Conservation (phyloP, 2,329 filamentous ascomycete genomes). For the Ambrosiella beaveri region DNA sequence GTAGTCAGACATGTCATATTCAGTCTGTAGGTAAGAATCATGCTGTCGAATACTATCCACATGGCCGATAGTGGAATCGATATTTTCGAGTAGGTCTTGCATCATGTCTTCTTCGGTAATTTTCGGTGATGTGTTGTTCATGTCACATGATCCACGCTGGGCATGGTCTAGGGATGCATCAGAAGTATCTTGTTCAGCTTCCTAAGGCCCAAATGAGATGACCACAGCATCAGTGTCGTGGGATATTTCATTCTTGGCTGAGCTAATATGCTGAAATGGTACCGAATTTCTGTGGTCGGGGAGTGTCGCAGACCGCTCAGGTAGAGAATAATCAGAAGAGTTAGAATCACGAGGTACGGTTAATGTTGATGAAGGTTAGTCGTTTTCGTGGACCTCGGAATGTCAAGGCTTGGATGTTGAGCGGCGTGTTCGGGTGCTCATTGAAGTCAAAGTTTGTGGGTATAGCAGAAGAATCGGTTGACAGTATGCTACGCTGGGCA, state of each 20-base stretch:
- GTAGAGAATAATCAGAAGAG: neutral
- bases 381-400: neutral
- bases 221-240: neutral
- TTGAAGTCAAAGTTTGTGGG: neutral
- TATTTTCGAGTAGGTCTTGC: neutral
- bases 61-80: neutral
- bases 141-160: neutral
- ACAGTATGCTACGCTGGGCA: slow-evolving; percentile 1
- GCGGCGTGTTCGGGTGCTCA: neutral
- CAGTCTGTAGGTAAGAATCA: neutral
- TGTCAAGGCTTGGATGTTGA: too few relatives aligned
- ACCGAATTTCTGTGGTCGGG: neutral
- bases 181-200: neutral
- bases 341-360: neutral
- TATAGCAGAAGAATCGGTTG: neutral
- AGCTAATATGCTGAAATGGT: neutral
- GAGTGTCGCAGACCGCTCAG: neutral
- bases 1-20: neutral
- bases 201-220: neutral
- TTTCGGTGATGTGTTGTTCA: too few relatives aligned
- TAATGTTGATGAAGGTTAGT: neutral
- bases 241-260: neutral
- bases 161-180: too few relatives aligned
- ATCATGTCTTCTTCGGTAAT: neutral
- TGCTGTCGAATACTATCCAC: neutral